Base-by-base conservation (phyloP, 345 rosid genomes). In the Salix caprea region DNA sequence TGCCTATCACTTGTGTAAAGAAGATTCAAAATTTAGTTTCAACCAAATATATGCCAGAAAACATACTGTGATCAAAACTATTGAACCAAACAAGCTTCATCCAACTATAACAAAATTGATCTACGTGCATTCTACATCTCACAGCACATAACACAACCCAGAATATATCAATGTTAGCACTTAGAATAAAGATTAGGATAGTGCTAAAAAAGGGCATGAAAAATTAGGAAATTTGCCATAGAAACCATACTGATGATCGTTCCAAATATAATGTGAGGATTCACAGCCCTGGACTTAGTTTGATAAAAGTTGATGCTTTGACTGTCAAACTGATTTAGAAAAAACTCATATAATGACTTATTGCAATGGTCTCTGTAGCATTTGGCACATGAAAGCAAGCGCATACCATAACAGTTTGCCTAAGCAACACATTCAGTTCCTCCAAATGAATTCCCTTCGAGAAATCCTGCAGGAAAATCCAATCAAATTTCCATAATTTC, bases 381-480 rank as follows among this genome's bases (percentile, higher is more conserved):
- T 42, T 60, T 68, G 73, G 65, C 65, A 26, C 4, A 67, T 67
- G 46, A 75, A 80, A 74, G 82, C 64, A 76, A 83, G 79, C 72
- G 52, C 83, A 62, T 83, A 93, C 99, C 99, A 95, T 95, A 75
- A 95, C 97, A 39, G 97, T 89, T 84, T 87, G 97, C 83, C 79
- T 88, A 70, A 95, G 96, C 78, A 95, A 84, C 75, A 91, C 79
- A 76, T 93, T 91, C 82, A 95, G 74, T 87, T 95, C 99, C 86
- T 90, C 93, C 89, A 95, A 89, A 78, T 97, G 99, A 79, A 86
- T 74, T 61, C 97, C 97, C 87, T 82, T 93, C 15, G 97, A 93
- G 80, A 90, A 93, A 83, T 95, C 97, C 99, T 95, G 90, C 79
- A 86, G 28, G 34, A 58, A 76, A 44, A 60, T 68, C 74, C 14